Evolutionary conservation across 2,329 filamentous ascomycete genomes (phyloP), one percentile per base, ranked within the genome.

Genomic region (Aspergillus carbonarius): DNA sequence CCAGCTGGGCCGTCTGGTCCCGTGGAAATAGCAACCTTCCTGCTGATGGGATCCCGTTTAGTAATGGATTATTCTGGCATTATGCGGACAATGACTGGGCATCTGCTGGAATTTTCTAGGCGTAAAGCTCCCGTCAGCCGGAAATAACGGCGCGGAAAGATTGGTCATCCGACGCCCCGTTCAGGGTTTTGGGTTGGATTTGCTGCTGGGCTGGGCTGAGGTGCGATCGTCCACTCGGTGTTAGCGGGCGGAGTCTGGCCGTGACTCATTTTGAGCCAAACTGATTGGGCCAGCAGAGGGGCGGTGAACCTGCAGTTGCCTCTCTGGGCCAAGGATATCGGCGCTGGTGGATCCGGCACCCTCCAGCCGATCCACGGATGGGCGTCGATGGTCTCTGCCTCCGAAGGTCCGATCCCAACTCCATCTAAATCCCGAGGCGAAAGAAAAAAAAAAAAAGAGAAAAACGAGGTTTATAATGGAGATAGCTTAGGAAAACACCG

Each of bases 151-250:
- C 42, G 58, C 61, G 64, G 61, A 63, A 61, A 58, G 59, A 63
- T 63, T 59, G 61, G 64, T 64, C 62, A 65, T 63, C 60, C 62
- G 63, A 58, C 54, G 39, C 20, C 48, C 57, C 47, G 58, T 49
- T 51, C 47, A 17, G 20, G 54, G 34, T 42, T 42, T 50, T 52
- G 9, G 6, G 13, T 44, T 23, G 1, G 10, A 20, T 25, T n/a
- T 44, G 10, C 12, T 42, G 23, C 25, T 34, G 27, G 35, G 48
- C 48, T 59, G 53, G 34, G 25, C 51, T 54, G 32, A 39, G 17
- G 30, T 52, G 54, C 52, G 44, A 51, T 60, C 54, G 50, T 57
- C 56, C n/a, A 25, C 37, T 40, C 8, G 12, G 49, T 54, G 17
- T 50, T 57, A 63, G 61, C 17, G 30, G 23, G 54, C 54, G 56